These are phyloP conservation scores for Apophysomyces sp. DNA, from an alignment of 371 early-diverging fungal species.

Conservation along the genomic window DNA sequence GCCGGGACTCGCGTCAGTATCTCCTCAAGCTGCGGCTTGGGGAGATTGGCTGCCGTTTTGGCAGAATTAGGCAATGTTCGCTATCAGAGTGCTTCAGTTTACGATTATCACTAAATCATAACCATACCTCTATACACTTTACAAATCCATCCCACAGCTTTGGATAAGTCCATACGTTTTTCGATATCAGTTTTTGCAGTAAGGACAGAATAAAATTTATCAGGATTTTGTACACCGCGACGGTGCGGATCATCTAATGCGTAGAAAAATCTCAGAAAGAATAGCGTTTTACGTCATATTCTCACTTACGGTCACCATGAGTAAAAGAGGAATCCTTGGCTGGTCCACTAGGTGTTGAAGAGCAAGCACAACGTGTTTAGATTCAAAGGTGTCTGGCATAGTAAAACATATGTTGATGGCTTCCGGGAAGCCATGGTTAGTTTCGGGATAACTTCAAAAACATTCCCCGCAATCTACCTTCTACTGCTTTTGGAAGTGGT, in stretches of 20 bases:
- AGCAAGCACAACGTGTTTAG: constrained; percentile 65
- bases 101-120: not conserved
- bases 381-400: constrained; percentile 62
- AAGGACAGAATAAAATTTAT: constrained; percentile 58
- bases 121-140: constrained; percentile 52
- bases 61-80: constrained; percentile 57
- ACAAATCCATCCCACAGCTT: constrained; percentile 83
- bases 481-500: constrained; percentile 39
- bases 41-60: constrained; percentile 55
- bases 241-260: constrained; percentile 58
- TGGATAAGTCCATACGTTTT: constrained; percentile 68
- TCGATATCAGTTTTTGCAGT: constrained; percentile 58
- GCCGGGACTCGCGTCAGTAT: constrained; percentile 50
- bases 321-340: constrained; percentile 63
- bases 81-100: constrained; percentile 15
- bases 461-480: constrained; percentile 33
- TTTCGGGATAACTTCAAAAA: not conserved
- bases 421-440: constrained; percentile 11
- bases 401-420: constrained; percentile 73
- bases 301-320: constrained; percentile 68
- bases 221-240: constrained; percentile 61
- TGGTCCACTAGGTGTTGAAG: constrained; percentile 67
- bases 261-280: not conserved
- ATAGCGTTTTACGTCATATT: not conserved
- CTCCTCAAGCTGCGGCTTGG: constrained; percentile 60